Evolutionary conservation across 768 basidiomycete species (phyloP).

Genomic region (Kwoniella shandongensis): DNA sequence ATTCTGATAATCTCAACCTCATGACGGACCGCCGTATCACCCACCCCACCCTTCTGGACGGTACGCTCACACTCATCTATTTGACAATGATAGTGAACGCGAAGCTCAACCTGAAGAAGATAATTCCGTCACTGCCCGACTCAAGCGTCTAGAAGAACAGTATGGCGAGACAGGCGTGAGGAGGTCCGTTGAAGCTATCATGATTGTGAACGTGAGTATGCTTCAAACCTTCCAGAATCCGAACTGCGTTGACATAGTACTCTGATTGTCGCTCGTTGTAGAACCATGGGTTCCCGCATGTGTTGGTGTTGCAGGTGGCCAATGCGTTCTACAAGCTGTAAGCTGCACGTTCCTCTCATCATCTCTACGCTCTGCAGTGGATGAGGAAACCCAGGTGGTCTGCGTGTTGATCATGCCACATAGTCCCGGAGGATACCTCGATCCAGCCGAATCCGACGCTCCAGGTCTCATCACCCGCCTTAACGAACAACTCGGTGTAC

Average conservation of each 20-base stretch:
- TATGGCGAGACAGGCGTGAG: conserved; percentile 97
- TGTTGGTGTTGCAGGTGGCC: conserved; percentile 96
- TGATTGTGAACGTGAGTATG: conserved; percentile 42
- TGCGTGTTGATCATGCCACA: neutral
- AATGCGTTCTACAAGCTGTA: conserved; percentile 99
- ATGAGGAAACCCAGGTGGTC: too few species aligned
- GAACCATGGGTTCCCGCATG: conserved; percentile 87
- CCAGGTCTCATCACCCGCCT: conserved; percentile 85
- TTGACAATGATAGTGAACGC: conserved; percentile 68
- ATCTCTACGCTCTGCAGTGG: too few species aligned
- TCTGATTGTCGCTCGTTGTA: conserved; percentile 7
- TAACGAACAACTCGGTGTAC: conserved; percentile 74
- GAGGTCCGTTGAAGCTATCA: conserved; percentile 72
- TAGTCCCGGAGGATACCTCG: conserved; percentile 97
- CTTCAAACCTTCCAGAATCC: neutral
- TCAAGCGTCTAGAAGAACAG: conserved; percentile 91
- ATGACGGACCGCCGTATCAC: neutral
- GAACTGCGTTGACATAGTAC: neutral
- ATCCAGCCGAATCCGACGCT: conserved; percentile 90
- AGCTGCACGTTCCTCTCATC: conserved; percentile 46
- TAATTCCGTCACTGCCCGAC: conserved; percentile 87
- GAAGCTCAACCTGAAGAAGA: conserved; percentile 97
- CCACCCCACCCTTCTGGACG: neutral
- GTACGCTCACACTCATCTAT: too few species aligned
- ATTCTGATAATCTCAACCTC: too few species aligned